phyloP scores from a whole-genome alignment of 2,329 filamentous ascomycete species.

The Phialophora macrospora region DNA sequence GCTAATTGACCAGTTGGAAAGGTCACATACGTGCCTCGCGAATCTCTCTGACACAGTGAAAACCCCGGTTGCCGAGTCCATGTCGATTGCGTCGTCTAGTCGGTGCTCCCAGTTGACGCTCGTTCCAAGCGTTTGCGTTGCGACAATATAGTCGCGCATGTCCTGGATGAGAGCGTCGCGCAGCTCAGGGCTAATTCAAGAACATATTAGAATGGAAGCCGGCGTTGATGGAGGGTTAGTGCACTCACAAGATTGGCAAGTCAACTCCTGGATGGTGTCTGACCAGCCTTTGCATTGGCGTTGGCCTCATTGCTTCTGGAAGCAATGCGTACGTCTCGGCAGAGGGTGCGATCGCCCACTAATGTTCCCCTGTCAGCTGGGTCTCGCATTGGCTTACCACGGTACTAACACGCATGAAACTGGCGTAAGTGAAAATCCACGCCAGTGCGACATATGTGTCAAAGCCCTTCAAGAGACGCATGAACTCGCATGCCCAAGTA shows the following conservation, averaged over 20 bases:
- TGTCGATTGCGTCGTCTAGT: slow-evolving; percentile 14
- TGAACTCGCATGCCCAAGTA: slow-evolving; percentile 26
- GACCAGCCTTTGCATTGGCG: slow-evolving; percentile 23
- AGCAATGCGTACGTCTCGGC: slow-evolving; percentile 22
- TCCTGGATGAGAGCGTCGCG: slow-evolving; percentile 23
- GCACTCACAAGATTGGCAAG: slow-evolving; percentile 23
- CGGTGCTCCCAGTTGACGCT: slow-evolving; percentile 24
- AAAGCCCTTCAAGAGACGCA: slow-evolving; percentile 21
- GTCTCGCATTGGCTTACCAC: background rate
- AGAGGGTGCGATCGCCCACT: slow-evolving; percentile 26
- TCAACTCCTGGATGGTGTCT: slow-evolving; percentile 24
- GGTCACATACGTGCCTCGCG: slow-evolving; percentile 12
- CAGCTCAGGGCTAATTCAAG: slow-evolving; percentile 18
- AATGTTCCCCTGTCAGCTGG: background rate
- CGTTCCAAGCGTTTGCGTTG: slow-evolving; percentile 20
- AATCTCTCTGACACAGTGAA: slow-evolving; percentile 21
- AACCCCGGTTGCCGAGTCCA: slow-evolving; percentile 6
- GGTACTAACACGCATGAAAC: slow-evolving; percentile 28
- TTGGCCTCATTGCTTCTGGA: slow-evolving; percentile 26
- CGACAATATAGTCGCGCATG: slow-evolving; percentile 27
- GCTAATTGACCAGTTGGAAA: slow-evolving; percentile 25
- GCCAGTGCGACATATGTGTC: slow-evolving; percentile 23
- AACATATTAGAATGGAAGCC: background rate
- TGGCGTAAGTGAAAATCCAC: slow-evolving; percentile 15
- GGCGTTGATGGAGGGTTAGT: background rate